Conservation (phyloP, 345 rosid species). For the Ceriops decandra region DNA sequence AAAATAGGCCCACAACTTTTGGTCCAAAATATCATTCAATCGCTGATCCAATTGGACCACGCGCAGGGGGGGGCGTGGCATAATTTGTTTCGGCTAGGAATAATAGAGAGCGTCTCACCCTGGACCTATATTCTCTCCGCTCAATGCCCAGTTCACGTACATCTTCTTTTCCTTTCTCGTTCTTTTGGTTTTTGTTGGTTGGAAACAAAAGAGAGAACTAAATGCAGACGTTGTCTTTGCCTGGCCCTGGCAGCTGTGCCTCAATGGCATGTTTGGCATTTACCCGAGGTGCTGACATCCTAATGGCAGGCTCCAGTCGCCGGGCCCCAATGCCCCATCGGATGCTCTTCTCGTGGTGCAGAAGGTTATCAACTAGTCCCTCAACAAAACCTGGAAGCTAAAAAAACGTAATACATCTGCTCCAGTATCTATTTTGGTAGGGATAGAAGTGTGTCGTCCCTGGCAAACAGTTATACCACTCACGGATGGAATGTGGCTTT, state of each 20-base stretch:
- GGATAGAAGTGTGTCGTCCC: background rate
- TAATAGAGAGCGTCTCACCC: background rate
- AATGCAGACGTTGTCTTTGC: conserved; percentile 6
- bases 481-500: conserved; percentile 36
- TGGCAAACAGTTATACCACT: conserved; percentile 22
- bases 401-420: no score
- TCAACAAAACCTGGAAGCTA: background rate
- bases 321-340: conserved; percentile 33
- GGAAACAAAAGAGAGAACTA: background rate
- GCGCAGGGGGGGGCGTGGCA: background rate
- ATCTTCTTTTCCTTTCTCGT: no score
- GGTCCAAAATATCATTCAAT: background rate
- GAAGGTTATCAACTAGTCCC: background rate
- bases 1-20: background rate
- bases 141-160: no score
- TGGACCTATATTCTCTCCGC: no score
- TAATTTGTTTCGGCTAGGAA: background rate
- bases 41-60: background rate
- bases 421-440: no score
- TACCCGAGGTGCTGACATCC: conserved; percentile 21
- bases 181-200: no score
- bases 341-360: conserved; percentile 31
- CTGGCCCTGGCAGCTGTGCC: background rate
- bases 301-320: conserved; percentile 4
- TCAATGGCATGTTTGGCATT: conserved; percentile 19